These are phyloP conservation scores for Saccharomyces hybrid DNA, from an alignment of 1,139 yeast species.

Conservation along the genomic window DNA sequence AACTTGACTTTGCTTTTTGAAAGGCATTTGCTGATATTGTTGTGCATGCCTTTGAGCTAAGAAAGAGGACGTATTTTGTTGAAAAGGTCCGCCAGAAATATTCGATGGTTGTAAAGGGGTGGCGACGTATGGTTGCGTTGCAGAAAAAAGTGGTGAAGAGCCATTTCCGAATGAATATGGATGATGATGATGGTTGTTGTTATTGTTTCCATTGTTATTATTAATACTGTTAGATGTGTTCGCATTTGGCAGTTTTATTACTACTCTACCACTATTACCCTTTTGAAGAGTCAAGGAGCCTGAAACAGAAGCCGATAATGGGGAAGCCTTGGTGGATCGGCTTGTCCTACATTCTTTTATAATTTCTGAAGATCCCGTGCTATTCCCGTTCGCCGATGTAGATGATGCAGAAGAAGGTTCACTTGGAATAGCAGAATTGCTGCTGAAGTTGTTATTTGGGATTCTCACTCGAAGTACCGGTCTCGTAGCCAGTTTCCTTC, in stretches of 20 bases:
- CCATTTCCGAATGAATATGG: neutral
- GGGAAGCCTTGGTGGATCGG: neutral
- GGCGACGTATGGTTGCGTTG: conserved; percentile 14
- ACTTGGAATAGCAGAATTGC: neutral
- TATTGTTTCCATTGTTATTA: neutral
- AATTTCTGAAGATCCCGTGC: neutral
- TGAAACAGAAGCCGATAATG: neutral
- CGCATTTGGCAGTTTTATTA: neutral
- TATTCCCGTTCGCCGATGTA: neutral
- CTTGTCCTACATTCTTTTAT: neutral
- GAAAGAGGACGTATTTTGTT: neutral
- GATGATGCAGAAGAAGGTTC: neutral
- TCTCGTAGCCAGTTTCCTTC: neutral
- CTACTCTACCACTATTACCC: neutral
- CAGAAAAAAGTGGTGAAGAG: conserved; percentile 11
- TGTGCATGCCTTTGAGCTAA: neutral
- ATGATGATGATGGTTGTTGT: neutral
- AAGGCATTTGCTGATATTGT: neutral
- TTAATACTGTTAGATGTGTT: neutral
- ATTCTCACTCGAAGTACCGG: neutral
- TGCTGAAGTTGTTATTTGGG: neutral
- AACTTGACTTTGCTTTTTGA: neutral
- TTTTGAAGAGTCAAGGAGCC: neutral
- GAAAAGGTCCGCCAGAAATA: neutral
- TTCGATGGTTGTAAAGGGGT: conserved; percentile 12